Conservation (phyloP, 768 basidiomycete species). For the Coprinopsis cinerea region DNA sequence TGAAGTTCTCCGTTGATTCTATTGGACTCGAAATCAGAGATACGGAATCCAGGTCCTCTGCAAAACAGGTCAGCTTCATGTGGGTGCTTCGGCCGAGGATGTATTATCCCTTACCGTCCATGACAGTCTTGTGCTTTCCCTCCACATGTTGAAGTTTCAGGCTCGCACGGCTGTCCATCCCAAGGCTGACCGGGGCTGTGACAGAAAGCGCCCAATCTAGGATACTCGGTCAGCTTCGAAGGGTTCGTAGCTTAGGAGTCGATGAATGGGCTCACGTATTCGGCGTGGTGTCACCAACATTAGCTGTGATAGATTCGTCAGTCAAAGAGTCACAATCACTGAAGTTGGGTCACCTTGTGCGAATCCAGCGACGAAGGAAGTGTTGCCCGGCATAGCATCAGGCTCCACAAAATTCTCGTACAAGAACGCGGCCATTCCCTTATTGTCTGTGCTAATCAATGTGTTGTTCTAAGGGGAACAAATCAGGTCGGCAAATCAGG, state of each 20-base stretch:
- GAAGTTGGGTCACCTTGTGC: slow-evolving; percentile 67
- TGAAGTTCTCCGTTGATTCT: slow-evolving; percentile 64
- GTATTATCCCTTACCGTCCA: slow-evolving; percentile 43
- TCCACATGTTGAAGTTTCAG: slow-evolving; percentile 70
- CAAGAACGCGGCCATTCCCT: slow-evolving; percentile 78
- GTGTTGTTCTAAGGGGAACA: slow-evolving; percentile 60
- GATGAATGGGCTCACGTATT: slow-evolving; percentile 54
- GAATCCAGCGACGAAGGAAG: slow-evolving; percentile 70
- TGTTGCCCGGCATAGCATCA: slow-evolving; percentile 57
- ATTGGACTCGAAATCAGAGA: slow-evolving; percentile 74
- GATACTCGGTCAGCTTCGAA: too few species aligned
- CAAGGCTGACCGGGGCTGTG: slow-evolving; percentile 66
- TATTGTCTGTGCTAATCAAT: slow-evolving; percentile 76
- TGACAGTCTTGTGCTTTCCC: slow-evolving; percentile 62
- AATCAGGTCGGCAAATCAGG: slow-evolving; percentile 1
- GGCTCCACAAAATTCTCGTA: slow-evolving; percentile 72
- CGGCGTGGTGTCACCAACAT: slow-evolving; percentile 74
- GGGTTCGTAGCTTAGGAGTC: slow-evolving; percentile 7
- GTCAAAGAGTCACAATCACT: not conserved
- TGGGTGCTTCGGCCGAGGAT: not conserved
- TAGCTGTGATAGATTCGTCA: slow-evolving; percentile 38
- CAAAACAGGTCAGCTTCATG: slow-evolving; percentile 4
- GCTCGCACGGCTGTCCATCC: slow-evolving; percentile 65
- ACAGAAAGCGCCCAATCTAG: slow-evolving; percentile 66
- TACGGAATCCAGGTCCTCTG: slow-evolving; percentile 71